phyloP scores from a whole-genome alignment of 176 grass and related monocot species.

The Puya raimondii region DNA sequence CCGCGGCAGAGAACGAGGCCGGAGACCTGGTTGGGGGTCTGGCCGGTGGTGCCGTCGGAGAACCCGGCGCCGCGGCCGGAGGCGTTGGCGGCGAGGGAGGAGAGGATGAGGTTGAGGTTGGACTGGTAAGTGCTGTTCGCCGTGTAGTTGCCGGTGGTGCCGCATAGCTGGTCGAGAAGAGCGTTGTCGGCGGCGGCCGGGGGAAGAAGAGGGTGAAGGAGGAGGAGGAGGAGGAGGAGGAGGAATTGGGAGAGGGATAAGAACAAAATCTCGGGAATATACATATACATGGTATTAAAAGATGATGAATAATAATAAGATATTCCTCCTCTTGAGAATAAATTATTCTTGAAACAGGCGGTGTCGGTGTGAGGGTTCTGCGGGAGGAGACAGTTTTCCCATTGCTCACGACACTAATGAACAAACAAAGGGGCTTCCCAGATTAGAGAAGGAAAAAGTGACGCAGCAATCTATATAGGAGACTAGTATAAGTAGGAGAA shows the following conservation, averaged over 20 bases:
- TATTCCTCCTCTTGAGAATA: no score
- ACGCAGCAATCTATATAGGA: no score
- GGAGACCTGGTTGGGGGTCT: conserved; percentile 15
- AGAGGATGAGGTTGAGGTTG: conserved; percentile 17
- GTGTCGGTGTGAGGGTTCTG: no score
- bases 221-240: not conserved
- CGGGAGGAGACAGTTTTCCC: no score
- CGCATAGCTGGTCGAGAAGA: not conserved
- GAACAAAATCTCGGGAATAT: no score
- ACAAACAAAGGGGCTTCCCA: no score
- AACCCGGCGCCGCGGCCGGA: not conserved
- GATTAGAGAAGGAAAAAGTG: no score
- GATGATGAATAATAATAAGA: no score
- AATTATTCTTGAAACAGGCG: no score
- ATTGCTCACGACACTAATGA: no score
- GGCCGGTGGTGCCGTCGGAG: not conserved
- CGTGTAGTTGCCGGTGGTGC: not conserved
- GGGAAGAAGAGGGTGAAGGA: not conserved
- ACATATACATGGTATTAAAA: no score
- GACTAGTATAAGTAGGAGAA: no score
- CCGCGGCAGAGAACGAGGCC: conserved; percentile 36
- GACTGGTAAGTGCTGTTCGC: conserved; percentile 20
- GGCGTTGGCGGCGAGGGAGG: conserved; percentile 9
- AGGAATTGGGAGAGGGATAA: not conserved
- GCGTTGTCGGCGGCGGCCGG: not conserved